A percentile compares a stretch with the other conserved stretches of the same genome.
Conservation (phyloP, 768 basidiomycete genomes). For the Mrakia hoshinonis region DNA sequence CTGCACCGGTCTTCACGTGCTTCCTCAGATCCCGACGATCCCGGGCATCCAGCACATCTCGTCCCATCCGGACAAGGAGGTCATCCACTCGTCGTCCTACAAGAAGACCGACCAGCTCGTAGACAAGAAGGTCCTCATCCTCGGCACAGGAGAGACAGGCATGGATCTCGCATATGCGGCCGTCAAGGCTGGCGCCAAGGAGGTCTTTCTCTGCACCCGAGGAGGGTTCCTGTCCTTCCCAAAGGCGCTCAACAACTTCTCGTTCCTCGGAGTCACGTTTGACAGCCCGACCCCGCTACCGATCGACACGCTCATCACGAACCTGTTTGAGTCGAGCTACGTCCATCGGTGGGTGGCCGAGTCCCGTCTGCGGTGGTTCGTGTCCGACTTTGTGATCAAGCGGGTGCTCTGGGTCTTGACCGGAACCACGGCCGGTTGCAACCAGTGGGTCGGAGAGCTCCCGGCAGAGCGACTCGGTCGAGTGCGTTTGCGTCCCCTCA, state of each 20-base stretch:
- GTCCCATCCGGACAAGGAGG: constrained; percentile 25
- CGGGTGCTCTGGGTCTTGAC: constrained; percentile 56
- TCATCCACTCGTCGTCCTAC: constrained; percentile 51
- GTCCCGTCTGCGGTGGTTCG: constrained; percentile 50
- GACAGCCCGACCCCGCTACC: constrained; percentile 40
- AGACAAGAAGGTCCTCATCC: constrained; percentile 49
- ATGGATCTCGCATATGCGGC: constrained; percentile 50
- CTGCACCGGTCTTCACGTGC: constrained; percentile 26
- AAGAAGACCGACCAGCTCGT: constrained; percentile 47
- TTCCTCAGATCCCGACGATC: constrained; percentile 48
- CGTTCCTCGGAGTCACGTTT: constrained; percentile 47
- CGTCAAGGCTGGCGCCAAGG: constrained; percentile 48
- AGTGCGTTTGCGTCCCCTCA: constrained; percentile 6
- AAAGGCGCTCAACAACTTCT: constrained; percentile 55
- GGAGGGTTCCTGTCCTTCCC: constrained; percentile 55
- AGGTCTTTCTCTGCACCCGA: constrained; percentile 51
- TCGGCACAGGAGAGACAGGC: constrained; percentile 57
- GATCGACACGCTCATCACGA: constrained; percentile 48
- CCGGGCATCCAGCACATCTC: constrained; percentile 44
- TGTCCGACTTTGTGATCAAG: constrained; percentile 53
- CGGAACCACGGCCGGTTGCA: constrained; percentile 39
- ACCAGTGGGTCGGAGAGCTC: constrained; percentile 27
- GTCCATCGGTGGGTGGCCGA: constrained; percentile 56
- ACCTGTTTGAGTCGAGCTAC: constrained; percentile 41
- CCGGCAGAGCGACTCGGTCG: constrained; percentile 51